Evolutionary conservation across 2,329 filamentous ascomycete genomes (phyloP), one percentile per base, ranked within the genome.

Genomic region (Botryotinia narcissicola): DNA sequence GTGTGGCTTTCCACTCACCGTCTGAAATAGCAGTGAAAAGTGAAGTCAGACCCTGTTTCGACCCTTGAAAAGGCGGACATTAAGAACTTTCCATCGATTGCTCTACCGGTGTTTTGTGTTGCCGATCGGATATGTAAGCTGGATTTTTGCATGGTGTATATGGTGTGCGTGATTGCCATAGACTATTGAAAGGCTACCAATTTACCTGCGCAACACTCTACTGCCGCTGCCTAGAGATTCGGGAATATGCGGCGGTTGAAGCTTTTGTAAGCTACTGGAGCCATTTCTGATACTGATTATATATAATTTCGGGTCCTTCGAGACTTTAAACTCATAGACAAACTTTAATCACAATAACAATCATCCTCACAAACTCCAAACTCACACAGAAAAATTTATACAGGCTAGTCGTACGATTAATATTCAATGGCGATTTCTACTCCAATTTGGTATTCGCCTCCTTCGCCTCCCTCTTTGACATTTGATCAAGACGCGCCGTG

Each of bases 221-320:
- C 51, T 57, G 51, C 70, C 59, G 60, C 37, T 60, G 54, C 54
- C 44, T 46, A 42, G 70, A 37, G 8, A n/a, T 18, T 64, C 70
- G 70, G 70, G 25, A 51, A 40, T 42, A 22, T 32, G 44, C 60
- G 70, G 70, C 59, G 46, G 42, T 44, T 51, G 37, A n/a, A 71
- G 25, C 18, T 32, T 57, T 32, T 71, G 37, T 62, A 71, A 48
- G 44, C 42, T 51, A 29, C 51, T 46, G 8, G 16, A 25, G 63
- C 69, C 40, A 46, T 68, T n/a, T 42, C 32, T 46, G 71, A 72
- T 72, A 61, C 71, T 61, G 46, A 69, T 72, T 72, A 72, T 69
- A 72, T 72, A 72, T 72, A 61, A 29, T 64, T 42, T 63, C 69
- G 40, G 40, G 63, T 71, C 37, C 69, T 68, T 57, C 48, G n/a